Base-by-base conservation (phyloP, 2,329 filamentous ascomycete genomes). In the Colletotrichum theobromicola region DNA sequence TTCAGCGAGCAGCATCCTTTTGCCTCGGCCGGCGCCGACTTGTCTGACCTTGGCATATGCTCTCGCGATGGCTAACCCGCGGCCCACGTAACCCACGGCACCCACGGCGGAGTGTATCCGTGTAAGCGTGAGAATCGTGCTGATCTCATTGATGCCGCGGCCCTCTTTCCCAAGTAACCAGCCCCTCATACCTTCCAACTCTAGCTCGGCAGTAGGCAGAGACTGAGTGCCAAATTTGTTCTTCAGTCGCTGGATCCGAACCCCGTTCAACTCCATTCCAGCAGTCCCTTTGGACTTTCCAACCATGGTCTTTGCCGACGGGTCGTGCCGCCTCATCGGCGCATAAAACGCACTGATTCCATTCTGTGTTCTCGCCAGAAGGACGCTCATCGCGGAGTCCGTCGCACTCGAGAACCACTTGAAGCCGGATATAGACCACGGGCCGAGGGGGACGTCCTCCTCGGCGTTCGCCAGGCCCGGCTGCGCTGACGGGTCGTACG, bases 361-460 rank as follows among this genome's bases (percentile, higher is more conserved):
- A 3, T 87, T 87, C 3, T 81, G 77, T 0, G 91, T 93, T 69
- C 88, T 88, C 2, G 93, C 93, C 2, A 94, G 89, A 2, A 94
- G 82, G 6, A 95, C 84, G 0, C 90, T 86, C 87, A 93, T 91
- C 62, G 92, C 86, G 0, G 89, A 88, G 80, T 94, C 92, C 0
- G 92, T 94, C 0, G 92, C 92, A 4, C 88, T 91, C 50, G 90
- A 92, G 83, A 94, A 94, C 88, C 92, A 94, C 79, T 94, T 94
- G 86, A 94, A 94, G 1, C 93, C 93, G 37, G 86, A 87, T 74
- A 94, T 88, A 7, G 81, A 83, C 89, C 90, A 93, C 0, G 90
- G 89, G 0, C 92, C 92, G 0, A 93, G 80, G 0, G 85, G 84
- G 2, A 81, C 77, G 15, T 42, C 79, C 67, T 80, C 82, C 12